A percentile compares a stretch with the other conserved stretches of the same genome.
Evolutionary conservation across 352 stramenopile species (phyloP).

Genomic region (Pythium rhizo-oryzae): DNA sequence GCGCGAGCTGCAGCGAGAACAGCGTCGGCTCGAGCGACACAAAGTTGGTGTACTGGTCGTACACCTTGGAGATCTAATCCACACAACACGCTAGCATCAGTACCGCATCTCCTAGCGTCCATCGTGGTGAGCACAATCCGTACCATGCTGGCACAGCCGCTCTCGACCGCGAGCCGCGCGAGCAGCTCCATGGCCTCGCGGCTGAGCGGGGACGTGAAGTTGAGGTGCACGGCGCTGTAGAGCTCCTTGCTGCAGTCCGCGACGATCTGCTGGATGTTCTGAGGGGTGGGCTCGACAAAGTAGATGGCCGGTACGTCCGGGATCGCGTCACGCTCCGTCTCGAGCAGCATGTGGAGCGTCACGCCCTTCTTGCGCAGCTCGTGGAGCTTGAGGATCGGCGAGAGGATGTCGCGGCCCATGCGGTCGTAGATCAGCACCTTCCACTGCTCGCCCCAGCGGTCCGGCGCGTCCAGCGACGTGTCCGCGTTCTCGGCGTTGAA

Average conservation of each 20-base stretch:
- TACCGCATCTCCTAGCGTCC: neutral
- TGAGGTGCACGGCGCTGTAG: constrained; percentile 94
- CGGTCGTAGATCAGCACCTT: constrained; percentile 99
- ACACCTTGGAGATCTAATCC: constrained; percentile 91
- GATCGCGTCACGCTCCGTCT: constrained; percentile 94
- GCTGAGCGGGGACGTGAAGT: constrained; percentile 93
- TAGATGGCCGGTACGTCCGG: constrained; percentile 98
- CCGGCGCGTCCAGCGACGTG: constrained; percentile 40
- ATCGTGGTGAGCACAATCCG: neutral
- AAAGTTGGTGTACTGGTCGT: constrained; percentile 98
- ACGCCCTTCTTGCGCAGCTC: constrained; percentile 96
- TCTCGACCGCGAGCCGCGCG: constrained; percentile 75
- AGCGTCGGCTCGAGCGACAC: constrained; percentile 95
- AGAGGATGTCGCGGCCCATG: constrained; percentile 97
- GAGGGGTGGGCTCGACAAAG: constrained; percentile 94
- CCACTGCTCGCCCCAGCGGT: constrained; percentile 86
- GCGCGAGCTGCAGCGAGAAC: constrained; percentile 93
- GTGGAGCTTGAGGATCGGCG: constrained; percentile 96
- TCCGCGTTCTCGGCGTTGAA: constrained; percentile 75
- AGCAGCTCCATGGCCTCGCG: constrained; percentile 88
- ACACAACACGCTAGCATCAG: neutral
- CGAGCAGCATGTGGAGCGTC: constrained; percentile 97
- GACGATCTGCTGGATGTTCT: constrained; percentile 96
- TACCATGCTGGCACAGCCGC: constrained; percentile 79
- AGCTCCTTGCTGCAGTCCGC: constrained; percentile 93